These are phyloP conservation scores for Ascochyta rabiei DNA, from an alignment of 2,329 filamentous ascomycete genomes.

Conservation along the genomic window DNA sequence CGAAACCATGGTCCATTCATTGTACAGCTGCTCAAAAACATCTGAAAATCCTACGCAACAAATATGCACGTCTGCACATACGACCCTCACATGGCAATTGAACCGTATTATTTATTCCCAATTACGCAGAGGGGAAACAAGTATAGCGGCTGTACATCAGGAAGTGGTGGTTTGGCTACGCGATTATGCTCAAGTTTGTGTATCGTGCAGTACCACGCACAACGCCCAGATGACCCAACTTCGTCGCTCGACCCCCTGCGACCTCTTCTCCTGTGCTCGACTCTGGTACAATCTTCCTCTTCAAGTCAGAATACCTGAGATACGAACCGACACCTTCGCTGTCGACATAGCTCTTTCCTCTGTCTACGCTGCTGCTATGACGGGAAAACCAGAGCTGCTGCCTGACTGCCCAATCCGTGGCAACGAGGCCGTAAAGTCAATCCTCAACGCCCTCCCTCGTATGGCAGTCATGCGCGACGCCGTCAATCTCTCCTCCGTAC, in stretches of 20 bases:
- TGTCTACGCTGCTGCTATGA: conserved; percentile 35
- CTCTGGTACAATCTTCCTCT: conserved; percentile 35
- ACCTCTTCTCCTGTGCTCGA: conserved; percentile 20
- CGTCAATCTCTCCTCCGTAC: conserved; percentile 21
- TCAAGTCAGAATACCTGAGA: conserved; percentile 39
- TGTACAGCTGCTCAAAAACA: conserved; percentile 22
- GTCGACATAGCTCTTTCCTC: conserved; percentile 39
- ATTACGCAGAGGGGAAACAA: conserved; percentile 6
- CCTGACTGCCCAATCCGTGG: conserved; percentile 33
- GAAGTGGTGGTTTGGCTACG: conserved; percentile 10
- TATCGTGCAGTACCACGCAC: conserved; percentile 33
- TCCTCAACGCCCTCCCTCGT: conserved; percentile 36
- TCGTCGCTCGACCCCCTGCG: conserved; percentile 34
- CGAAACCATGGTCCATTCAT: conserved; percentile 23
- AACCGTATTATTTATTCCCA: conserved; percentile 26
- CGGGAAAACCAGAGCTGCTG: conserved; percentile 29
- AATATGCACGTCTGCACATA: conserved; percentile 27
- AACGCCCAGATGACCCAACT: conserved; percentile 18
- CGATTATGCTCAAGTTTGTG: conserved; percentile 18
- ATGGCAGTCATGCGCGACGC: conserved; percentile 27
- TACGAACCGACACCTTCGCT: conserved; percentile 35
- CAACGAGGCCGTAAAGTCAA: conserved; percentile 17
- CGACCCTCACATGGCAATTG: conserved; percentile 35
- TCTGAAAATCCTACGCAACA: conserved; percentile 20
- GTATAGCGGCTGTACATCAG: conserved; percentile 26